Evolutionary conservation across 2,329 filamentous ascomycete genomes (phyloP).

Genomic region (Aspergillus sp.): DNA sequence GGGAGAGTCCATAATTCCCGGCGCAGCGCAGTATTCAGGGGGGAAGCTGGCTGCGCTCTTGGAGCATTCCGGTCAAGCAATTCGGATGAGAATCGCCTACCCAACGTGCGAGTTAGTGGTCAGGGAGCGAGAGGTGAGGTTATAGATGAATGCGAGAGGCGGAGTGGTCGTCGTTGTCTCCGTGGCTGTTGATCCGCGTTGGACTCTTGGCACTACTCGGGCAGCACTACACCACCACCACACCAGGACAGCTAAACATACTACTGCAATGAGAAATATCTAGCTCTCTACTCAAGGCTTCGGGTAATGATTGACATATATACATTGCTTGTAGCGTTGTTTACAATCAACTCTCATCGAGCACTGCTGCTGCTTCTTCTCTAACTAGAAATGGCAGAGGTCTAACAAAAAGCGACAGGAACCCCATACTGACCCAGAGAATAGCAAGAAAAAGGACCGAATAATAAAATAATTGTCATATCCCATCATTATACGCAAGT

Average conservation of each 20-base stretch:
- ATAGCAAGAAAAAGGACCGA: neutral
- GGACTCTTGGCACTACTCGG: slow-evolving; percentile 10
- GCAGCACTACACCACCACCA: neutral
- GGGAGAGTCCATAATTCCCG: slow-evolving; percentile 43
- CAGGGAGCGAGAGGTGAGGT: neutral
- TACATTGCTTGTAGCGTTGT: neutral
- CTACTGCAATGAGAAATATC: neutral
- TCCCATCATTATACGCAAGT: slow-evolving; percentile 32
- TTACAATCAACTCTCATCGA: too few species aligned
- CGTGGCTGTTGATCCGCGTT: slow-evolving; percentile 9
- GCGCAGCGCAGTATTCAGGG: slow-evolving; percentile 22
- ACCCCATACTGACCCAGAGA: too few species aligned
- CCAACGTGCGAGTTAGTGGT: neutral
- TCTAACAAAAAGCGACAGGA: too few species aligned
- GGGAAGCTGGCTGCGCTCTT: slow-evolving; percentile 13
- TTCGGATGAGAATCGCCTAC: slow-evolving; percentile 4
- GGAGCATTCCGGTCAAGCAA: slow-evolving; percentile 29
- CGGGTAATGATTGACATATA: neutral
- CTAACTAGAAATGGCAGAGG: too few species aligned
- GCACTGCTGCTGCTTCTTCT: too few species aligned
- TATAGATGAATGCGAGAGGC: neutral
- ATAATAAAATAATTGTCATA: slow-evolving; percentile 26
- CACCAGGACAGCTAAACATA: neutral
- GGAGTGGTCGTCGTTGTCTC: neutral
- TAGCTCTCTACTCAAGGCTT: neutral